Base-by-base conservation (phyloP, 495 filamentous ascomycete genomes). In the Xylaria telfairii region DNA sequence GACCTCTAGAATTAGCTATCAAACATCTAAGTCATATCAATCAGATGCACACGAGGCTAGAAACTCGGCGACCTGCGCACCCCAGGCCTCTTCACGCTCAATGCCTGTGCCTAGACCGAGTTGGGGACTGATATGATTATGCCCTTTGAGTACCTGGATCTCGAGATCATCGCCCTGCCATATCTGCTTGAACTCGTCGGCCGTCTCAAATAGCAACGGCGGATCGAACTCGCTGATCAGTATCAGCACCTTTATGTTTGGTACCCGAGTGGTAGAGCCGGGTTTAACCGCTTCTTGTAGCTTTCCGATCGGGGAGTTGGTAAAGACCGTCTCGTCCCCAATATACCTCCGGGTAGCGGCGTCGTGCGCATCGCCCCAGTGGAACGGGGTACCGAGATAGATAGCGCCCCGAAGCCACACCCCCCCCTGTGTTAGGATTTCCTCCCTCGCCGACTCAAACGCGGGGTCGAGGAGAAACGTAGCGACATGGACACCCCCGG, bases 101-200 rank as follows among this genome's bases (percentile, higher is more conserved):
- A 82, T 78, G 0, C 81, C 81, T 32, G 78, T 82, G 47, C 77
- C 67, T 3, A 84, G 63, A 2, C 71, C 74, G 19, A 76, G 60
- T 26, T 78, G 79, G 6, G 83, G 83, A 67, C 79, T 82, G 24
- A 84, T 80, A 70, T 84, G 83, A 67, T 85, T 85, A 68, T 85
- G 82, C 0, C 82, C 81, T 21, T 77, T 71, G 12, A 84, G 72
- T 47, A 73, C 66, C 39, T 76, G 69, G 21, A 72, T 76, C 30
- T 74, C 75, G 30, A 81, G 69, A 47, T 79, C 79, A 2, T 63
- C 73, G 21, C 59, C 68, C 49, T 54, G 60, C 76, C 80, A 81
- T 69, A 67, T 75, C 62, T 77, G 67, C 66, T 74, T 76, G 54
- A 82, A 83, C 32, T 78, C 60, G 41, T 74, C 65, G 0, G 75